A percentile compares a stretch with the other conserved stretches of the same genome.
Conservation (phyloP, 139 green algal genomes). For the Volvox africanus region DNA sequence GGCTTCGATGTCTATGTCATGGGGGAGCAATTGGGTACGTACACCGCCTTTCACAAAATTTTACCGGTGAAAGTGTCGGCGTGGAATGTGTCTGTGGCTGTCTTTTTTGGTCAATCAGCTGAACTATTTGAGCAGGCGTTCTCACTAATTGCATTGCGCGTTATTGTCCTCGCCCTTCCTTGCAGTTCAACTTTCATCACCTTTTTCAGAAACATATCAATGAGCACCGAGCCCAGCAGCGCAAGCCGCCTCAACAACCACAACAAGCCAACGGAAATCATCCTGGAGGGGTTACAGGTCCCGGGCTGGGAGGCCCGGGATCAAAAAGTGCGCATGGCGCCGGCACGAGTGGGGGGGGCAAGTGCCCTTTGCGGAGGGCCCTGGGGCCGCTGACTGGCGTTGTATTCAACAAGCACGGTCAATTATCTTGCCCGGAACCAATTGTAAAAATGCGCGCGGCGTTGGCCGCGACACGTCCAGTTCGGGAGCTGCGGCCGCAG, state of each 20-base stretch:
- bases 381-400: conserved; percentile 69
- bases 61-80: conserved; percentile 10
- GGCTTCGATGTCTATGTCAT: conserved; percentile 47
- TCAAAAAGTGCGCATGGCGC: neutral
- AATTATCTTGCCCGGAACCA: conserved; percentile 78
- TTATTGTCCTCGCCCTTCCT: neutral
- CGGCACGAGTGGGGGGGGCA: neutral
- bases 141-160: neutral
- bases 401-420: conserved; percentile 59
- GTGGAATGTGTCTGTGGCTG: neutral
- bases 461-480: conserved; percentile 73
- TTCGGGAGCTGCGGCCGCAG: conserved; percentile 82
- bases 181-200: conserved; percentile 47
- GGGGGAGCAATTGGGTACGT: conserved; percentile 46
- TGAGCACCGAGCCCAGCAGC: conserved; percentile 39
- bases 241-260: conserved; percentile 17
- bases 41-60: neutral
- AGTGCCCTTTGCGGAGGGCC: conserved; percentile 61
- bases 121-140: neutral
- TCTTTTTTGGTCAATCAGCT: neutral
- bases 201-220: conserved; percentile 40
- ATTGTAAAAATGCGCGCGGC: conserved; percentile 83
- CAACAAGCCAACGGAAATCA: neutral
- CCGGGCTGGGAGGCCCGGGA: conserved; percentile 19
- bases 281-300: neutral